Percentiles rank a stretch among this genome's conserved stretches.
These are phyloP conservation scores for Boletus reticuloceps DNA, from an alignment of 768 basidiomycete species.

Conservation along the genomic window DNA sequence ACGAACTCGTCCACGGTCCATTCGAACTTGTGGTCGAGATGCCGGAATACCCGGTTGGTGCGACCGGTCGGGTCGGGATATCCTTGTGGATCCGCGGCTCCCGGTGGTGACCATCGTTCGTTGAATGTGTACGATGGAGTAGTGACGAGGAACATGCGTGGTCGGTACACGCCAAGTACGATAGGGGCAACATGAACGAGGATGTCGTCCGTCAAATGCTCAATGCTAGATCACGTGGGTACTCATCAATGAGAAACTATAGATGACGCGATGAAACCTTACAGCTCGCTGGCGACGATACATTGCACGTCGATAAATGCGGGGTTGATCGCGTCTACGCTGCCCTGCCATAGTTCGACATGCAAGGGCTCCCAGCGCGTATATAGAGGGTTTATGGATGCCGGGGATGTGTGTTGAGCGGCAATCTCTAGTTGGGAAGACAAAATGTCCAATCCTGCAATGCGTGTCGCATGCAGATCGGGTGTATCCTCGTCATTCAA, in stretches of 20 bases:
- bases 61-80: slow-evolving; percentile 73
- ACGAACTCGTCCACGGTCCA: slow-evolving; percentile 79
- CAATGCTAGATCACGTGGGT: slow-evolving; percentile 53
- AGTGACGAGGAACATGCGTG: slow-evolving; percentile 70
- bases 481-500: slow-evolving; percentile 41
- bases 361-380: slow-evolving; percentile 68
- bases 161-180: slow-evolving; percentile 76
- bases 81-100: slow-evolving; percentile 43
- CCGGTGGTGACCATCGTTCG: slow-evolving; percentile 63
- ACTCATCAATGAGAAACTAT: slow-evolving; percentile 1
- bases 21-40: slow-evolving; percentile 86
- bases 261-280: slow-evolving; percentile 26
- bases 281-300: slow-evolving; percentile 83
- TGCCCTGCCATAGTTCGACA: slow-evolving; percentile 73
- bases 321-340: slow-evolving; percentile 63
- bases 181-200: slow-evolving; percentile 64
- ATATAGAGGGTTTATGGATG: slow-evolving; percentile 30
- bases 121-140: slow-evolving; percentile 89
- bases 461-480: slow-evolving; percentile 54
- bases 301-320: slow-evolving; percentile 65
- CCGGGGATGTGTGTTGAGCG: slow-evolving; percentile 44
- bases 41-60: slow-evolving; percentile 73
- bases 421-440: slow-evolving; percentile 54
- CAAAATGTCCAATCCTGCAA: slow-evolving; percentile 72
- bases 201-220: slow-evolving; percentile 64